Conservation (phyloP, 2,329 filamentous ascomycete genomes). For the Drechslerella stenobrocha region DNA sequence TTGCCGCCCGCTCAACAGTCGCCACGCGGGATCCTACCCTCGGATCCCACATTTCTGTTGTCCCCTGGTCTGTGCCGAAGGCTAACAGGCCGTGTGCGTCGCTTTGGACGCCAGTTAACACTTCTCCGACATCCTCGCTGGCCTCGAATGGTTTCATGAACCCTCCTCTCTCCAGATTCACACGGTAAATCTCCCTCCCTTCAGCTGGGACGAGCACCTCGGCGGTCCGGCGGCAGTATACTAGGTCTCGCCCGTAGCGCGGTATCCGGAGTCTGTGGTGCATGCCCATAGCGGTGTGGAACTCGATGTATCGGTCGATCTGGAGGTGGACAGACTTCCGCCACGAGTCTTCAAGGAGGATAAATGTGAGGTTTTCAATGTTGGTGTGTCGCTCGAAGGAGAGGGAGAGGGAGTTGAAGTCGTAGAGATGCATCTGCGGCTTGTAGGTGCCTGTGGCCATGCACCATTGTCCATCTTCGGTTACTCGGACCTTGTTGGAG, state of each 20-base stretch:
- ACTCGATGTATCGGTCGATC: constrained; percentile 84
- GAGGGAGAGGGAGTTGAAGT: constrained; percentile 88
- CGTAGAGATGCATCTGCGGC: constrained; percentile 92
- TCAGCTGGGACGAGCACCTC: constrained; percentile 87
- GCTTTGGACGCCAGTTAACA: constrained; percentile 87
- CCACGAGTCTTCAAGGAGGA: constrained; percentile 85
- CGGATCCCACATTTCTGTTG: constrained; percentile 95
- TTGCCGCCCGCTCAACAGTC: constrained; percentile 46
- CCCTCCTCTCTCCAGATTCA: constrained; percentile 87
- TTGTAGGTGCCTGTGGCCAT: constrained; percentile 82
- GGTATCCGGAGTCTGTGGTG: constrained; percentile 90
- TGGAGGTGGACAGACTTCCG: constrained; percentile 93
- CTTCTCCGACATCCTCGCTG: constrained; percentile 79
- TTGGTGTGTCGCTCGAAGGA: constrained; percentile 91
- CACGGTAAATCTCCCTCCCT: constrained; percentile 87
- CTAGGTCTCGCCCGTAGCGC: constrained; percentile 84
- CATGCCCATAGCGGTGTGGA: constrained; percentile 84
- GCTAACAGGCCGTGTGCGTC: constrained; percentile 87
- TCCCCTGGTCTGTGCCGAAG: constrained; percentile 93
- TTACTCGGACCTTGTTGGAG: constrained; percentile 83
- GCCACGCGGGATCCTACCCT: constrained; percentile 80
- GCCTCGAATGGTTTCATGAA: constrained; percentile 95
- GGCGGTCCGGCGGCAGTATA: constrained; percentile 78
- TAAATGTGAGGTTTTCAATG: constrained; percentile 86
- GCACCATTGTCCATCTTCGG: constrained; percentile 94